Evolutionary conservation across 83 land plant genomes (phyloP).

Genomic region (Thuja plicata): DNA sequence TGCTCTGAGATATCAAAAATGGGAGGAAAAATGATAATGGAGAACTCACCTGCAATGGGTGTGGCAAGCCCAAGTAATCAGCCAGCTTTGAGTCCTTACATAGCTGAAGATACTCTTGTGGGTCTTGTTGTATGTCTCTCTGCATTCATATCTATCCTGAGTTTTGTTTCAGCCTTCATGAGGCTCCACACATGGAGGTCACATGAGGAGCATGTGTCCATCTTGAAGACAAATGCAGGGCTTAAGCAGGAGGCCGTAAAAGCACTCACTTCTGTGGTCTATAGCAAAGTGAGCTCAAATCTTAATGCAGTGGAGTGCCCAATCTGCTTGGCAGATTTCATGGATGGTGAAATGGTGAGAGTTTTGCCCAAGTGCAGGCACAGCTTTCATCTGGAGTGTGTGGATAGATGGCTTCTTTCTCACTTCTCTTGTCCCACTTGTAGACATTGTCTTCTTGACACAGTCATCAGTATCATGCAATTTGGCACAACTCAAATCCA

Average conservation of each 20-base stretch:
- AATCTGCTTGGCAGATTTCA: slow-evolving; percentile 32
- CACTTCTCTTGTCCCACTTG: slow-evolving; percentile 44
- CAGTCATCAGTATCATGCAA: background rate
- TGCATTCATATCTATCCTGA: background rate
- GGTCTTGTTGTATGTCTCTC: background rate
- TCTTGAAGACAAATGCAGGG: slow-evolving; percentile 27
- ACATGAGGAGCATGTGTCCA: background rate
- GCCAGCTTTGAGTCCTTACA: background rate
- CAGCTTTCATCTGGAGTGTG: slow-evolving; percentile 31
- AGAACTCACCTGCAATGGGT: background rate
- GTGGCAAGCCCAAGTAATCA: background rate
- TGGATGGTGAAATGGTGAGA: slow-evolving; percentile 23
- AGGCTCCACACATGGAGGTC: background rate
- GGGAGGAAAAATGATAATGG: background rate
- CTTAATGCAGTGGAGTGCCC: slow-evolving; percentile 24
- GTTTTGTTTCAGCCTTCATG: background rate
- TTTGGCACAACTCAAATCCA: no score
- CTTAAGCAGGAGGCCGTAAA: slow-evolving; percentile 32
- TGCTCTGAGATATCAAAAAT: no score
- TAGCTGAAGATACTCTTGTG: background rate
- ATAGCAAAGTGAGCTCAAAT: slow-evolving; percentile 16
- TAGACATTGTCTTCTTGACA: slow-evolving; percentile 4
- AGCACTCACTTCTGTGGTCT: slow-evolving; percentile 26
- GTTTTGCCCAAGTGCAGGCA: slow-evolving; percentile 33
- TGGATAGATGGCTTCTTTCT: slow-evolving; percentile 31